Evolutionary conservation across 2,329 filamentous ascomycete species (phyloP), one percentile per base, ranked within the genome.

Genomic region (Aspergillus pseudonomiae): DNA sequence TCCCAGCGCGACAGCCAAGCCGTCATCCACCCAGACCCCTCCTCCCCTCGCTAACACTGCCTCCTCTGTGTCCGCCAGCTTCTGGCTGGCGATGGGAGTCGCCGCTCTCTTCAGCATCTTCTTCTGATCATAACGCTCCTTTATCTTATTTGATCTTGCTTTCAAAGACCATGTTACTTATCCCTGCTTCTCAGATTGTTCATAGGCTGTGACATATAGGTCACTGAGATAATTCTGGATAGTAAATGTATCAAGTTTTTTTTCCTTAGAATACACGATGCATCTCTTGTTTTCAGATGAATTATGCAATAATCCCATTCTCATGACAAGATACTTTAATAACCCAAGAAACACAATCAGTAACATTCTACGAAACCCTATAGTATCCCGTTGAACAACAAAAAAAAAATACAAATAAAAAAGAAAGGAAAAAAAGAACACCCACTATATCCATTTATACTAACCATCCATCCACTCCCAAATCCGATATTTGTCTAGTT

Each of bases 1-100:
- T n/a, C 10, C 53, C 36, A 39, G 61, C 62, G 24, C 62, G 21
- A 59, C 59, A 19, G 50, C 65, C 10, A 53, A 60, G 3, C 36
- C 62, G 3, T 21, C 56, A 19, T 59, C 64, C 24, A 64, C 63
- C 43, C 16, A 62, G 48, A 14, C 59, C 54, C 30, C 39, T 53
- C 30, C 39, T 61, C 39, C 60, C 45, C 55, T 36, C 34, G 46
- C 58, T 41, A 65, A 65, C 43, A 57, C 10, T 9, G 64, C 39
- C 10, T 39, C 56, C 1, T 30, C 26, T 9, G 50, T 41, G 6
- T 52, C 48, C 9, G 41, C 59, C 7, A 50, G 59, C 32, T 52
- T 60, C 41, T 59, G 60, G 63, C 36, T 45, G 53, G 56, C 55
- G 16, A 39, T 62, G 5, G 60, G 43, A 21, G 26, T 65, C 3